Conservation (phyloP, 352 stramenopile species). For the Globisporangium recalcitrans region DNA sequence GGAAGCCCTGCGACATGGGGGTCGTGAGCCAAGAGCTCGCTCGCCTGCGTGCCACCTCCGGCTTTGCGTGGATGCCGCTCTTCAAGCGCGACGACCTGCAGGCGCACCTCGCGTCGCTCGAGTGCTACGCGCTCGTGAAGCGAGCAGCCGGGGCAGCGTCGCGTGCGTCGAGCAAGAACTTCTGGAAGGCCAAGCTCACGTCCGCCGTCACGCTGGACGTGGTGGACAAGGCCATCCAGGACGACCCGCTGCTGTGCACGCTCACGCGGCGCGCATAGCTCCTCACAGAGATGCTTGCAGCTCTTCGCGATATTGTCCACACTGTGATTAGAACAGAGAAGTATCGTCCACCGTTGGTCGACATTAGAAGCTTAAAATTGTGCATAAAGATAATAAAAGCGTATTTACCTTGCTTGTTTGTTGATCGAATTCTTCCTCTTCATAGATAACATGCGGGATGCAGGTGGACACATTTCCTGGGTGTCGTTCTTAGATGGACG, state of each 20-base stretch:
- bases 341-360: not conserved
- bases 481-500: not conserved
- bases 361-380: not conserved
- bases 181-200: slow-evolving; percentile 46
- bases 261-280: slow-evolving; percentile 15
- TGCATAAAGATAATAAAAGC: not conserved
- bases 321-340: not conserved
- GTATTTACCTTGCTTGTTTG: not conserved
- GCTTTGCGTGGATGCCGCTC: slow-evolving; percentile 50
- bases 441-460: not conserved
- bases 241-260: slow-evolving; percentile 40
- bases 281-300: not conserved
- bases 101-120: slow-evolving; percentile 52
- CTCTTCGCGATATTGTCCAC: not conserved
- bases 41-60: slow-evolving; percentile 25
- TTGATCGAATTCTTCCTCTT: slow-evolving; percentile 1
- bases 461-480: not conserved
- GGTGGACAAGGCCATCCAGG: slow-evolving; percentile 33
- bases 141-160: slow-evolving; percentile 18
- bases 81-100: slow-evolving; percentile 60
- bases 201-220: slow-evolving; percentile 46
- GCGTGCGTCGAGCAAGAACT: slow-evolving; percentile 22
- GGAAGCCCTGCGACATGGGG: slow-evolving; percentile 32
- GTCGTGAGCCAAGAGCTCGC: slow-evolving; percentile 45
- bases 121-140: slow-evolving; percentile 68